Base-by-base conservation (phyloP, 2,329 filamentous ascomycete genomes). In the Alternaria incomplexa region DNA sequence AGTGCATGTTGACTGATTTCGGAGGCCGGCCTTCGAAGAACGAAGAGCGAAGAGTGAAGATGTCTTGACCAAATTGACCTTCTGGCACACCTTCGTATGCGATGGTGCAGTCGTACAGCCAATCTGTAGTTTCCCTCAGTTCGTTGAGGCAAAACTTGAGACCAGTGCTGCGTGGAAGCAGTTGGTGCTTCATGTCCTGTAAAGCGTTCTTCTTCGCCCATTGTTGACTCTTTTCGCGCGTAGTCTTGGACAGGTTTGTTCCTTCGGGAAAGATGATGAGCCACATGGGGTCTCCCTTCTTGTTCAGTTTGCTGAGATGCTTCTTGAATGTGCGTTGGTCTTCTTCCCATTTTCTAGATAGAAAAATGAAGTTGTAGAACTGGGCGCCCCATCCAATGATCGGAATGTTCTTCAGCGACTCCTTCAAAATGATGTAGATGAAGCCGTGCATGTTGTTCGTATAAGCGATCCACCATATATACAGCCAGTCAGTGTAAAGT, bases 1-100 rank as follows among this genome's bases (percentile, higher is more conserved):
- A 99, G 81, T 97, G 91, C 84, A 98, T 94, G 80, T 97, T 98
- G 73, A 98, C 94, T 2, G 93, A 97, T 78, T 94, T 97, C 2
- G 95, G 96, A 1, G 94, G 91, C 1, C 92, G 89, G 12, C 96
- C 94, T 78, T 96, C 89, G 66, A 97, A 90, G 77, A 96, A 97
- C 5, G 93, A 96, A 52, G 93, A 93, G 3, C 88, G 87, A 5
- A 99, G 85, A 0, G 92, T 94, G 80, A 96, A 98, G 73, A 92
- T 91, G 52, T 96, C 89, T 77, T 98, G 94, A n/a, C 95, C 94
- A 70, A 90, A 97, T 72, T 91, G 87, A 43, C 83, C 83, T 1
- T 72, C 73, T 5, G 92, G 92, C 46, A 97, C 88, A 13, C 96
- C 95, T 80, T 97, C 95, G 76, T 99, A 99, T 5, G 93, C 94